A percentile compares a stretch with the other conserved stretches of the same genome.
Evolutionary conservation across 1,284 basidiomycete species (phyloP).

Genomic region (Cerioporus squamosus): DNA sequence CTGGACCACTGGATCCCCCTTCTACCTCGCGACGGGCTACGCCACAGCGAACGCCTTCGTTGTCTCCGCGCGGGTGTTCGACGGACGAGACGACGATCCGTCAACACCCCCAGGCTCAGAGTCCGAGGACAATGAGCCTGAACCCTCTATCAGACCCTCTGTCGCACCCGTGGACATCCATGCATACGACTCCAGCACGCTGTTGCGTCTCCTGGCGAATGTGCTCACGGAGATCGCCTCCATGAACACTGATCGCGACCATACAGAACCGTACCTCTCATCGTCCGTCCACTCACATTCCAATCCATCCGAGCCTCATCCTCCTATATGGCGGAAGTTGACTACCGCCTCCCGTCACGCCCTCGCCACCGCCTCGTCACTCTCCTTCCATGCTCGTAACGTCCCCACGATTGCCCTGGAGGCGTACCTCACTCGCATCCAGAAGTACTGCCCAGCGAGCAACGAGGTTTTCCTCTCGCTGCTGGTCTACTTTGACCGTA

Average conservation of each 20-base stretch:
- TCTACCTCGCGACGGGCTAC: constrained; percentile 24
- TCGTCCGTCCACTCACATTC: constrained; percentile 30
- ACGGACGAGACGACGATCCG: constrained; percentile 27
- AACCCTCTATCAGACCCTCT: constrained; percentile 14
- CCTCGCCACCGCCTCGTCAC: constrained; percentile 81
- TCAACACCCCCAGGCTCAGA: constrained; percentile 29
- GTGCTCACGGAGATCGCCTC: constrained; percentile 89
- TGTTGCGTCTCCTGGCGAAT: constrained; percentile 88
- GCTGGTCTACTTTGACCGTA: constrained; percentile 96
- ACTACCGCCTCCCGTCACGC: constrained; percentile 83
- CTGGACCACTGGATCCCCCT: constrained; percentile 15
- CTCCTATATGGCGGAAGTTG: constrained; percentile 64
- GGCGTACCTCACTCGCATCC: constrained; percentile 91
- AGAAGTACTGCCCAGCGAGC: constrained; percentile 98
- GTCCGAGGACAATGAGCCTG: constrained; percentile 29
- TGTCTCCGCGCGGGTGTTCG: constrained; percentile 21
- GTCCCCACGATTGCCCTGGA: constrained; percentile 95
- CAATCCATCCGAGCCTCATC: constrained; percentile 32
- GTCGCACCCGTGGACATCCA: constrained; percentile 56
- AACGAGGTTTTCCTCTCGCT: constrained; percentile 97
- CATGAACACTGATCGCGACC: constrained; percentile 78
- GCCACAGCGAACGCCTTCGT: constrained; percentile 27
- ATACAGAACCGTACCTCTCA: constrained; percentile 35
- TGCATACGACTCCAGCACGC: constrained; percentile 66
- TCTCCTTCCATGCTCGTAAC: constrained; percentile 96